Evolutionary conservation across 2,329 filamentous ascomycete genomes (phyloP).

Genomic region (Pestalotiopsis fici): DNA sequence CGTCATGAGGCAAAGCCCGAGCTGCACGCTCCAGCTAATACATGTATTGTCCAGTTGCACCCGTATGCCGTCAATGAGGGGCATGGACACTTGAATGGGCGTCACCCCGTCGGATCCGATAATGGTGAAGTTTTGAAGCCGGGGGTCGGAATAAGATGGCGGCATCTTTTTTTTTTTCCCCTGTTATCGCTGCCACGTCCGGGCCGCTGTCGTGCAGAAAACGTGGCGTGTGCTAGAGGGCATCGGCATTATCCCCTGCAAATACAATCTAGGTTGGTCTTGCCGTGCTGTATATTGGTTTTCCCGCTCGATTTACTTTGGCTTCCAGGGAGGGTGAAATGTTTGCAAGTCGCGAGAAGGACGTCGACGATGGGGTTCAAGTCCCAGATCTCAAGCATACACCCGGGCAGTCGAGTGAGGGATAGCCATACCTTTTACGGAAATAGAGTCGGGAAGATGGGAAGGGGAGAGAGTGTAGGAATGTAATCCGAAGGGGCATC

Average conservation of each 20-base stretch:
- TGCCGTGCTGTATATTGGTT: not conserved
- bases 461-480: not conserved
- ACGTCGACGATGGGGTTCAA: not conserved
- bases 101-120: slow-evolving; percentile 14
- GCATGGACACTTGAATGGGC: slow-evolving; percentile 19
- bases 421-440: not conserved
- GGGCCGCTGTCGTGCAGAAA: not conserved
- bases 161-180: not conserved
- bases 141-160: slow-evolving; percentile 15
- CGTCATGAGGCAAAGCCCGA: slow-evolving; percentile 68
- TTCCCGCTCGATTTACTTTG: not conserved
- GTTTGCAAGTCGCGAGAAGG: not conserved
- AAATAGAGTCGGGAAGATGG: not conserved
- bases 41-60: slow-evolving; percentile 31
- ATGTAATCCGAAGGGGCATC: not conserved
- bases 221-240: not conserved
- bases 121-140: slow-evolving; percentile 25
- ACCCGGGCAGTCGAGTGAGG: not conserved
- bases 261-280: not conserved
- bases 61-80: slow-evolving; percentile 22
- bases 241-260: not conserved
- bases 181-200: not conserved
- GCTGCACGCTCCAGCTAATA: slow-evolving; percentile 70
- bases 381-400: not conserved
- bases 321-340: not conserved